Conservation (phyloP, 257 asterid species). For the Thymus quinquecostatus region DNA sequence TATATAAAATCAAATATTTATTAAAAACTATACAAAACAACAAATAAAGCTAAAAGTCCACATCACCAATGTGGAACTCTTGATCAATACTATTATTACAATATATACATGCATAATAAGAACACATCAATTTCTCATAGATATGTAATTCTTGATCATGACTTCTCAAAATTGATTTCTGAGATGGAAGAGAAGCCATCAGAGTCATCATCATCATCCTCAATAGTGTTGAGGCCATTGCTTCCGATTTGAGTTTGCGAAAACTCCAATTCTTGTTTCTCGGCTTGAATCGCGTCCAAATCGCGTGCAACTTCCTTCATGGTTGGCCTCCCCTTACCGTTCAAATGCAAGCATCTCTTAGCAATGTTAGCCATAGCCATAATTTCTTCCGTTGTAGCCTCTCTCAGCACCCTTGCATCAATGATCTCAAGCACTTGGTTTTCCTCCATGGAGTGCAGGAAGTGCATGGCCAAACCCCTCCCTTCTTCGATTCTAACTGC, state of each 20-base stretch:
- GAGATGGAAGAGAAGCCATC: slow-evolving; percentile 25
- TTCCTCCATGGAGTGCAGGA: slow-evolving; percentile 41
- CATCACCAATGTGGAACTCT: too few relatives aligned
- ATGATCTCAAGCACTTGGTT: slow-evolving; percentile 31
- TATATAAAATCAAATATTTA: too few relatives aligned
- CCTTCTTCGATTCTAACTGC: slow-evolving; percentile 29
- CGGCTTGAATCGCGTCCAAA: slow-evolving; percentile 33
- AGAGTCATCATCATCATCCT: slow-evolving; percentile 7
- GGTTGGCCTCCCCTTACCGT: slow-evolving; percentile 43
- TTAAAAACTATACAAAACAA: too few relatives aligned
- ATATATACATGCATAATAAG: too few relatives aligned
- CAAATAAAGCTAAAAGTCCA: too few relatives aligned
- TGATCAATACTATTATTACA: too few relatives aligned
- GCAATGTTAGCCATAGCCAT: slow-evolving; percentile 35
- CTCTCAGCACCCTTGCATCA: slow-evolving; percentile 36
- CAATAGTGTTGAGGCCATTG: slow-evolving; percentile 13
- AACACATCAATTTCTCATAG: background rate
- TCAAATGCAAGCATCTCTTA: slow-evolving; percentile 36
- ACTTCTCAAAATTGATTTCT: background rate
- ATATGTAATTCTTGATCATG: background rate
- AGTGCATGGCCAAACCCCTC: slow-evolving; percentile 38
- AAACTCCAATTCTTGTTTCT: background rate
- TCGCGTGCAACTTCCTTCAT: slow-evolving; percentile 43
- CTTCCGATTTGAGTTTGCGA: background rate
- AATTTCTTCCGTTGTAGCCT: slow-evolving; percentile 33